Evolutionary conservation across 2,329 filamentous ascomycete species (phyloP).

Genomic region (Calonectria pauciramosa): DNA sequence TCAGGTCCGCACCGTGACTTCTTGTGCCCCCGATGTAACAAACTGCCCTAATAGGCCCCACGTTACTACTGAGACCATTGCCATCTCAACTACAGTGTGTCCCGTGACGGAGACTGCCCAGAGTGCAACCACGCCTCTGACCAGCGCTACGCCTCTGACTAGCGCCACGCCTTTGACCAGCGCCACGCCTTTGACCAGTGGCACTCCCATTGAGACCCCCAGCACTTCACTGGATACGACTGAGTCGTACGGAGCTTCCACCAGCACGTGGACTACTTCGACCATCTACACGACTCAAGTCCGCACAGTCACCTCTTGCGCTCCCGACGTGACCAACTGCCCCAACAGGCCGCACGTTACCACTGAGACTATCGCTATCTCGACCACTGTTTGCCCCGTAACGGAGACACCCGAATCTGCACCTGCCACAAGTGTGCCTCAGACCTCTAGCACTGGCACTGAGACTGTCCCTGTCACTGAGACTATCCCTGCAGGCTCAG

Average conservation of each 20-base stretch:
- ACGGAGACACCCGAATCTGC: background rate
- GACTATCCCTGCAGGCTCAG: background rate
- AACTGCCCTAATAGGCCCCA: slow-evolving; percentile 47
- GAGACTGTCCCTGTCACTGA: background rate
- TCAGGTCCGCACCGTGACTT: slow-evolving; percentile 45
- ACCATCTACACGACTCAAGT: background rate
- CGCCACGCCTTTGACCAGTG: background rate
- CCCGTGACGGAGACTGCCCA: background rate
- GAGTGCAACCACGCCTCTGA: background rate
- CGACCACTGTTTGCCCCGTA: background rate
- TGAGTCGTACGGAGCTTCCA: background rate
- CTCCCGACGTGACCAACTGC: background rate
- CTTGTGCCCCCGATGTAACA: slow-evolving; percentile 47
- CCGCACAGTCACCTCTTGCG: background rate
- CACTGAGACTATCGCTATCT: slow-evolving; percentile 45
- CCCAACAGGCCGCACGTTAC: slow-evolving; percentile 34
- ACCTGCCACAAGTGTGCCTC: background rate
- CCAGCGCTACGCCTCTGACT: background rate
- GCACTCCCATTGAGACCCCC: background rate
- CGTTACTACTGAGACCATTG: slow-evolving; percentile 45
- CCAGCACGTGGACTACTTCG: background rate
- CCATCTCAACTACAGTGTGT: slow-evolving; percentile 50
- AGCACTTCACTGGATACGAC: background rate
- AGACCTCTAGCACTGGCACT: background rate
- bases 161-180: background rate